Percentiles rank a stretch among this genome's conserved stretches.
Conservation (phyloP, 2,329 filamentous ascomycete genomes). For the Ophiobolus disseminans region DNA sequence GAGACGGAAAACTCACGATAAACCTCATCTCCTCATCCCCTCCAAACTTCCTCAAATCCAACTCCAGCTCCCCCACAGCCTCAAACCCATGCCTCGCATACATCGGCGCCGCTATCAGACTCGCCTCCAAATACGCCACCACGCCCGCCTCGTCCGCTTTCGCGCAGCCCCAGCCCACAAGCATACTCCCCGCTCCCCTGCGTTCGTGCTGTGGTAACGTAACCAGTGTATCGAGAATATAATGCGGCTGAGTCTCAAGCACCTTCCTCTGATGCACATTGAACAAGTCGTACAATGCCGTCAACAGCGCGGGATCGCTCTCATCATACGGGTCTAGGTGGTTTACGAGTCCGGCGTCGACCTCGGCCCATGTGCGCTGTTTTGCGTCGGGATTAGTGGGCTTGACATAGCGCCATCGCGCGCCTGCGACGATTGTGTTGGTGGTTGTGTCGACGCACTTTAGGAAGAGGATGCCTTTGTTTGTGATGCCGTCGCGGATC, state of each 20-base stretch:
- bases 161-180: constrained; percentile 41
- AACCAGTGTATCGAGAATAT: constrained; percentile 40
- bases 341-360: constrained; percentile 28
- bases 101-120: constrained; percentile 40
- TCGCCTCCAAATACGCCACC: constrained; percentile 44
- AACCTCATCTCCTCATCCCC: constrained; percentile 34
- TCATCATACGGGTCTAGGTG: constrained; percentile 38
- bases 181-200: constrained; percentile 41
- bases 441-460: constrained; percentile 38
- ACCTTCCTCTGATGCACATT: constrained; percentile 33
- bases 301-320: constrained; percentile 30
- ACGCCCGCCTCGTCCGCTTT: constrained; percentile 41
- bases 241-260: constrained; percentile 32
- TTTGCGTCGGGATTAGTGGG: constrained; percentile 20
- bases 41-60: constrained; percentile 42
- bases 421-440: constrained; percentile 37
- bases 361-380: constrained; percentile 35
- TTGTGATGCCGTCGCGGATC: constrained; percentile 29
- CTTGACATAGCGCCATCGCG: constrained; percentile 37
- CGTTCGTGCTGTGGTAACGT: constrained; percentile 40
- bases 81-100: constrained; percentile 44
- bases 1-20: constrained; percentile 33
- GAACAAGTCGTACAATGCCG: constrained; percentile 29
- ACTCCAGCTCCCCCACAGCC: constrained; percentile 27
- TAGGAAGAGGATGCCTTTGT: constrained; percentile 35